Evolutionary conservation across 306 rosid species (phyloP), one percentile per base, ranked within the genome.

Genomic region (Astragalus membranaceus): DNA sequence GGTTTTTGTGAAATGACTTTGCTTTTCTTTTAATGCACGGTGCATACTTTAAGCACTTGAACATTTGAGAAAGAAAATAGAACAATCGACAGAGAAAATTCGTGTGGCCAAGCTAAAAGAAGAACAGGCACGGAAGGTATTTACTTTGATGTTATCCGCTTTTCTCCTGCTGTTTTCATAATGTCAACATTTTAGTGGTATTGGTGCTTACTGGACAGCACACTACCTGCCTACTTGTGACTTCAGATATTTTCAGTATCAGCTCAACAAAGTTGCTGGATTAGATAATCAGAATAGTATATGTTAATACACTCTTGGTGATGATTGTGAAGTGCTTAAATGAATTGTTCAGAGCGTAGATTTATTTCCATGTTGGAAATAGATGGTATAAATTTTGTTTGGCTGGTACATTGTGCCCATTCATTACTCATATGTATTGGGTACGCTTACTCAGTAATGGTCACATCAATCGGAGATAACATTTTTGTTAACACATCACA

Each of bases 1-100:
- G 29, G 49, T 75, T 60, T 53, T 75, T 49, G 39, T 75, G 75
- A 73, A 71, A 66, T 83, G 77, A 75, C 67, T 65, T 77, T 69
- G 41, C 80, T 44, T 42, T 69, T 44, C 52, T 69, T 49, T 60
- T 59, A n/a, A 49, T 59, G 33, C 67, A 17, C 72, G 78, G 35
- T 80, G 75, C 74, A 73, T 80, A 20, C 74, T 72, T 83, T 56
- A 78, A 94, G 98, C 95, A 14, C 96, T 87, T 71, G 98, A 90
- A 74, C 96, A 68, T 82, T 54, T 94, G 84, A 83, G 98, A 78
- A 90, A 86, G 89, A 94, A 94, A 85, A 88, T 94, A 68, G 97
- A 94, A 82, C 47, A 47, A 52, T 66, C 90, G 55, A 86, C 97
- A 0, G 98, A 94, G 80, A 85, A 61, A 84, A 84, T 90, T 57